Conservation (phyloP, 2,329 filamentous ascomycete genomes). For the Colletotrichum cordylinicola region DNA sequence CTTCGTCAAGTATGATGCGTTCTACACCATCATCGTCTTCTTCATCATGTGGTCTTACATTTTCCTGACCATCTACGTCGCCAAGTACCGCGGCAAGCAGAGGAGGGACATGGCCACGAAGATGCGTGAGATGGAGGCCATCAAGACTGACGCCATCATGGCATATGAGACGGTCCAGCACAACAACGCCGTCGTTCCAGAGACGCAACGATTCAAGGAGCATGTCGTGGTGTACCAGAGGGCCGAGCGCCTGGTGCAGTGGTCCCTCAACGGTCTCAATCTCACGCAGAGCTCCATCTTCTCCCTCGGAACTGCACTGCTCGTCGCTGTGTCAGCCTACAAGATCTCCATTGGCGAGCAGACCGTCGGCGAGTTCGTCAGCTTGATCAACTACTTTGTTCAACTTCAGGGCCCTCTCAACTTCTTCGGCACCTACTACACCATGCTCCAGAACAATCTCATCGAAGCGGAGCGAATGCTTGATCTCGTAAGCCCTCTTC, state of each 20-base stretch:
- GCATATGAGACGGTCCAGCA: conserved; percentile 66
- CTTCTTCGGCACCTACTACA: conserved; percentile 61
- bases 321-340: conserved; percentile 66
- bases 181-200: conserved; percentile 65
- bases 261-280: conserved; percentile 64
- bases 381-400: conserved; percentile 63
- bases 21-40: conserved; percentile 54
- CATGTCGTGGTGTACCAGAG: conserved; percentile 62
- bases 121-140: conserved; percentile 49
- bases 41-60: conserved; percentile 56
- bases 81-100: conserved; percentile 49
- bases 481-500: conserved; percentile 37
- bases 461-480: conserved; percentile 52
- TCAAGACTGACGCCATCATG: conserved; percentile 49
- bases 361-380: conserved; percentile 62
- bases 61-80: conserved; percentile 56
- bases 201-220: conserved; percentile 61
- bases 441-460: conserved; percentile 50
- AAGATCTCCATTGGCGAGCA: conserved; percentile 62
- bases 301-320: conserved; percentile 63
- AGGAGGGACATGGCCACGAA: conserved; percentile 49
- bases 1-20: conserved; percentile 49
- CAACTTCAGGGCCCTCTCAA: conserved; percentile 66
- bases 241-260: conserved; percentile 61
- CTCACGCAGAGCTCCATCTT: conserved; percentile 69